These are phyloP conservation scores for Phytophthora litchii DNA, from an alignment of 352 stramenopile genomes.

Conservation along the genomic window DNA sequence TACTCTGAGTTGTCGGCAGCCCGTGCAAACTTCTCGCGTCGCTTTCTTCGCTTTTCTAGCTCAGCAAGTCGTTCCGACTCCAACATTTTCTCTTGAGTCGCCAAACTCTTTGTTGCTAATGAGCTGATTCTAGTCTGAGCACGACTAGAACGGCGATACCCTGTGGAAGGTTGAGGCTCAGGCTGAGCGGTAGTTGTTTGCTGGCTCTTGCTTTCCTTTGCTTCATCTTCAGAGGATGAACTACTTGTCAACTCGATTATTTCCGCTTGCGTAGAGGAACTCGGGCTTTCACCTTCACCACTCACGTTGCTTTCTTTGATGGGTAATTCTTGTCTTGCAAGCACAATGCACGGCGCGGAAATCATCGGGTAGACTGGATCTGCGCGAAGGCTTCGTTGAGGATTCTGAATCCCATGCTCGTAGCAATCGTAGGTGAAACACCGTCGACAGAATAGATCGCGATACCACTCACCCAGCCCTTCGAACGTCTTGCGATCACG, in stretches of 20 bases:
- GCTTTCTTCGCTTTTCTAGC: slow-evolving; percentile 44
- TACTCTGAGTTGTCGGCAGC: slow-evolving; percentile 70
- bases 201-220: slow-evolving; percentile 15
- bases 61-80: slow-evolving; percentile 50
- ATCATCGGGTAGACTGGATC: slow-evolving; percentile 72
- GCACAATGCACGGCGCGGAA: slow-evolving; percentile 31
- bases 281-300: slow-evolving; percentile 13
- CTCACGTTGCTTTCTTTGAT: slow-evolving; percentile 14
- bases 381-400: slow-evolving; percentile 44
- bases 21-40: slow-evolving; percentile 45
- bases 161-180: slow-evolving; percentile 23
- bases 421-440: slow-evolving; percentile 93
- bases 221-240: slow-evolving; percentile 38
- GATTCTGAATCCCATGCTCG: slow-evolving; percentile 85
- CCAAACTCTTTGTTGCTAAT: slow-evolving; percentile 59
- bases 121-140: slow-evolving; percentile 70
- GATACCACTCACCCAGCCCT: slow-evolving; percentile 76
- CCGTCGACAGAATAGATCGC: slow-evolving; percentile 87
- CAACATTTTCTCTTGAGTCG: slow-evolving; percentile 65
- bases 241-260: slow-evolving; percentile 26
- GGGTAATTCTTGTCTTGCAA: slow-evolving; percentile 23
- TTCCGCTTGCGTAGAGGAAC: slow-evolving; percentile 15
- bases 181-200: slow-evolving; percentile 19
- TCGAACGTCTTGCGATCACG: slow-evolving; percentile 52
- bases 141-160: slow-evolving; percentile 57